Conservation (phyloP, 1,139 yeast species). For the Eremothecium gossypii region DNA sequence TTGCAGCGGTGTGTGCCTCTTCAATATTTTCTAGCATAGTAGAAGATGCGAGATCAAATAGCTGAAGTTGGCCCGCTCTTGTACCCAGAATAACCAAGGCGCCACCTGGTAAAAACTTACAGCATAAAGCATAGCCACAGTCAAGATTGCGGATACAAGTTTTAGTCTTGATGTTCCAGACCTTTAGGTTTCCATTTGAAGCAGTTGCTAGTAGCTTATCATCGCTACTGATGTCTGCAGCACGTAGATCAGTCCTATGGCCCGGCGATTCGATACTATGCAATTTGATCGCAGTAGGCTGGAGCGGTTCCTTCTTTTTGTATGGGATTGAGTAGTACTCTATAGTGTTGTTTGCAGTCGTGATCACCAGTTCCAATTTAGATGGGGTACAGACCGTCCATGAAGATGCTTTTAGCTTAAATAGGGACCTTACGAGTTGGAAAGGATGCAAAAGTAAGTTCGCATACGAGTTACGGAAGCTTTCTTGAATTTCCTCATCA, state of each 20-base stretch:
- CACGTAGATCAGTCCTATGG: constrained; percentile 81
- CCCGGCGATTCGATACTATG: constrained; percentile 69
- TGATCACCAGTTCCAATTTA: constrained; percentile 49
- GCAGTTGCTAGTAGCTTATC: constrained; percentile 78
- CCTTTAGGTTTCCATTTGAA: constrained; percentile 77
- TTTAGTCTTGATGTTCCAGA: constrained; percentile 73
- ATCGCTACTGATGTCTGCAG: constrained; percentile 75
- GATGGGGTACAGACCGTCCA: constrained; percentile 43
- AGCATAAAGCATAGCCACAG: constrained; percentile 78
- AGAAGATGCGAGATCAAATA: constrained; percentile 81
- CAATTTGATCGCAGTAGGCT: constrained; percentile 35
- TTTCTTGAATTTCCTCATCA: constrained; percentile 51
- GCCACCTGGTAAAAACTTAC: constrained; percentile 87
- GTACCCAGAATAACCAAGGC: constrained; percentile 82
- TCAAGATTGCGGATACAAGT: constrained; percentile 80
- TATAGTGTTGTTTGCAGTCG: constrained; percentile 64
- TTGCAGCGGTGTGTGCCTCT: constrained; percentile 73
- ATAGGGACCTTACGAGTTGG: constrained; percentile 47
- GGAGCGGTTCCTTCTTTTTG: constrained; percentile 42
- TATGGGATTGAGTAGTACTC: constrained; percentile 53
- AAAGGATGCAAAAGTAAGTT: constrained; percentile 56
- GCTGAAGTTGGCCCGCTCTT: constrained; percentile 73
- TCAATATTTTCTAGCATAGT: constrained; percentile 60
- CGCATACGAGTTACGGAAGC: constrained; percentile 46
- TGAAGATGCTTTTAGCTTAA: constrained; percentile 48